These are phyloP conservation scores for Penicillium ochrochloron DNA, from an alignment of 495 filamentous ascomycete genomes.

Conservation along the genomic window DNA sequence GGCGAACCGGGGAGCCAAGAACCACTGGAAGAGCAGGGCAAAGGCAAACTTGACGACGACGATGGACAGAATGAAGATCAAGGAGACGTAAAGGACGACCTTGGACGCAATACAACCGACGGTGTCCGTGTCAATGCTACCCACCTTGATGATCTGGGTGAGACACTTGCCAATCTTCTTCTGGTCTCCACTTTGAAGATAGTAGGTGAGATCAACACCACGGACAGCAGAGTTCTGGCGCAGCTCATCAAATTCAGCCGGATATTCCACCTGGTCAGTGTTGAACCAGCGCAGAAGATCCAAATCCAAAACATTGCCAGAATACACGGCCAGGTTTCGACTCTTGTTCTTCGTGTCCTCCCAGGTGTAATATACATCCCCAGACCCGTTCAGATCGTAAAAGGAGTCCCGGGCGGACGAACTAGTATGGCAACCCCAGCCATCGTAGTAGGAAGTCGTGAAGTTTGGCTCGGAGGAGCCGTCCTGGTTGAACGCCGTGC, in stretches of 20 bases:
- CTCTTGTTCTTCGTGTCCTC: constrained; percentile 87
- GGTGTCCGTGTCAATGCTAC: constrained; percentile 92
- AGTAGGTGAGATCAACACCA: constrained; percentile 89
- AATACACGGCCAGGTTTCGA: constrained; percentile 90
- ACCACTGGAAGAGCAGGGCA: constrained; percentile 95
- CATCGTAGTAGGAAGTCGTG: constrained; percentile 74
- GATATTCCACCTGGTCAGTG: constrained; percentile 76
- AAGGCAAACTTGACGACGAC: constrained; percentile 86
- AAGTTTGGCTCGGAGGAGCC: constrained; percentile 78
- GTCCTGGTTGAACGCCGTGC: constrained; percentile 88
- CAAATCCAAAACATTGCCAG: constrained; percentile 92
- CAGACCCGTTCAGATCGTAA: constrained; percentile 63
- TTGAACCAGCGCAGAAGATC: constrained; percentile 92
- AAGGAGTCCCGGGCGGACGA: constrained; percentile 68
- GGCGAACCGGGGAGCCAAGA: constrained; percentile 80
- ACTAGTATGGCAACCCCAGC: constrained; percentile 91
- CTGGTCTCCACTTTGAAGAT: constrained; percentile 75
- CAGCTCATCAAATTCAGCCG: constrained; percentile 77
- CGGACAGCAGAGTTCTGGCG: constrained; percentile 74
- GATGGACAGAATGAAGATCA: constrained; percentile 91
- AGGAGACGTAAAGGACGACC: constrained; percentile 93
- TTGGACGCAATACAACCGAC: constrained; percentile 97
- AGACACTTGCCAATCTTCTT: constrained; percentile 85
- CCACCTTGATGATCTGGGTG: constrained; percentile 91
- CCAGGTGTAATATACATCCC: constrained; percentile 95